A percentile compares a stretch with the other conserved stretches of the same genome.
Conservation (phyloP, 192 early-diverging fungal species). For the Backusella liffmaniae region DNA sequence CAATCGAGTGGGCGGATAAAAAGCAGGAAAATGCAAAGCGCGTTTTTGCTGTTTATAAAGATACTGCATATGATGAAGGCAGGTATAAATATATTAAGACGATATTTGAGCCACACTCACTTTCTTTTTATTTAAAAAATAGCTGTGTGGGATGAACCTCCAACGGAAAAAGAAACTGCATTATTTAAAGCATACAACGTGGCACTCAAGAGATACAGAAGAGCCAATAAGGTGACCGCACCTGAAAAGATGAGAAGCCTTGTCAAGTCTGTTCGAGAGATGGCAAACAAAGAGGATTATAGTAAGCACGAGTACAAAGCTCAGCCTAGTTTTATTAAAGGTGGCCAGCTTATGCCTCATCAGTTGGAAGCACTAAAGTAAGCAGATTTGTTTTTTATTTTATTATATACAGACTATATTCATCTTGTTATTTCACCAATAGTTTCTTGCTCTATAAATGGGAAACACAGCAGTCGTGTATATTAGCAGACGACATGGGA, state of each 20-base stretch:
- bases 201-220: constrained; percentile 39
- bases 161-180: constrained; percentile 23
- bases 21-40: constrained; percentile 40
- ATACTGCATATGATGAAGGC: constrained; percentile 49
- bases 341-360: constrained; percentile 61
- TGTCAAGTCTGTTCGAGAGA: constrained; percentile 21
- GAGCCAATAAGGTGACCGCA: constrained; percentile 37
- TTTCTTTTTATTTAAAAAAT: neutral
- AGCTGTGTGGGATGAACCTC: constrained; percentile 44
- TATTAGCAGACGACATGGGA: constrained; percentile 80
- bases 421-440: neutral
- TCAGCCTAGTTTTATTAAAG: constrained; percentile 54
- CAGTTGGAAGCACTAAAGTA: constrained; percentile 65
- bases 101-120: neutral
- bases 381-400: neutral
- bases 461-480: constrained; percentile 52
- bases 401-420: too few relatives aligned
- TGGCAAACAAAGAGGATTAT: constrained; percentile 35
- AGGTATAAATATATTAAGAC: constrained; percentile 28
- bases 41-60: constrained; percentile 68
- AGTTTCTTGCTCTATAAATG: constrained; percentile 74
- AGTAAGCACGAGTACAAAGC: constrained; percentile 41
- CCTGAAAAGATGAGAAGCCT: constrained; percentile 33
- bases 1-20: constrained; percentile 33
- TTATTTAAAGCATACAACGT: constrained; percentile 36